These are phyloP conservation scores for Alternaria ethzedia DNA, from an alignment of 2,329 filamentous ascomycete genomes.

Conservation along the genomic window DNA sequence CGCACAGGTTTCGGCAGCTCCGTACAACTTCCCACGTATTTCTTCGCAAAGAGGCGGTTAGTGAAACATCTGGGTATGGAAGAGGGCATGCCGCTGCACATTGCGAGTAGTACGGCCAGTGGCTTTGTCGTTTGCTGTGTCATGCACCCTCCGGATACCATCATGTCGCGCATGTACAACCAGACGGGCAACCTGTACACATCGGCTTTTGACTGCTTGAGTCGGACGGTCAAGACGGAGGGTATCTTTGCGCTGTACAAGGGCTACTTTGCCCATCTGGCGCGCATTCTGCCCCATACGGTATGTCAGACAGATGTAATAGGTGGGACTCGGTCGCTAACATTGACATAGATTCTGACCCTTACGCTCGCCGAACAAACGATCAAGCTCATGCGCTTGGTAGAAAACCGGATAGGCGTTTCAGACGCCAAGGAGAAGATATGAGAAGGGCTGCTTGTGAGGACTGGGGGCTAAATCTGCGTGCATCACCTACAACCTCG, in stretches of 20 bases:
- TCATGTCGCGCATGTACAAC: conserved; percentile 99
- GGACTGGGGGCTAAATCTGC: not conserved
- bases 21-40: conserved; percentile 96
- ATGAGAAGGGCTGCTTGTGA: conserved; percentile 32
- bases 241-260: conserved; percentile 95
- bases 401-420: conserved; percentile 69
- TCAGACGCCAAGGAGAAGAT: conserved; percentile 55
- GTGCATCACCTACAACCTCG: not conserved
- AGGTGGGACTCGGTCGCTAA: conserved; percentile 17
- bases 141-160: conserved; percentile 98
- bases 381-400: conserved; percentile 83
- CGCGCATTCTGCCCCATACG: conserved; percentile 92
- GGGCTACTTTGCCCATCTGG: conserved; percentile 93
- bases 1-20: conserved; percentile 94
- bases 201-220: conserved; percentile 88
- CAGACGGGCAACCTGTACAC: conserved; percentile 97
- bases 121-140: conserved; percentile 97
- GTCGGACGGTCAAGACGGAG: conserved; percentile 89
- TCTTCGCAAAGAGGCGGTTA: conserved; percentile 90
- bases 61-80: conserved; percentile 84
- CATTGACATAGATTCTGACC: conserved; percentile 72
- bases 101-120: conserved; percentile 85
- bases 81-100: conserved; percentile 86
- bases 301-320: conserved; percentile 47
- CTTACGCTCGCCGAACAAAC: conserved; percentile 95